These are phyloP conservation scores for Eucalyptus polyanthemos DNA, from an alignment of 345 rosid species.

Conservation along the genomic window DNA sequence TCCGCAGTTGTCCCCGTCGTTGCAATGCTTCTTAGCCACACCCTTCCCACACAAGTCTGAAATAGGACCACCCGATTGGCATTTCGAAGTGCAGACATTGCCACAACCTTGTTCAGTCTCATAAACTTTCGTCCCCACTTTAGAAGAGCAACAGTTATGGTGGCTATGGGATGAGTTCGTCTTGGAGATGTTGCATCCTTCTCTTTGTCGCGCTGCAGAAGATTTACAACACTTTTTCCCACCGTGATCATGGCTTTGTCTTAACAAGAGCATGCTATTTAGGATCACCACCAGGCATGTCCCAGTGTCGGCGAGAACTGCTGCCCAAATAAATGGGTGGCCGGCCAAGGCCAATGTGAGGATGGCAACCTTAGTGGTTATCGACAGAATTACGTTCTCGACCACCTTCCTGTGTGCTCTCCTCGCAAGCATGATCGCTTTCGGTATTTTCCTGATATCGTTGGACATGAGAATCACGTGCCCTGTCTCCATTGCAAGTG, in stretches of 20 bases:
- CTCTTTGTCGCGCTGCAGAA: neutral
- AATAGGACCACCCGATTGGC: neutral
- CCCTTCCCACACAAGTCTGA: neutral
- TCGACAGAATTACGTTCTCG: slow-evolving; percentile 52
- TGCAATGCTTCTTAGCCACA: neutral
- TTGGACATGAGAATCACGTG: slow-evolving; percentile 76
- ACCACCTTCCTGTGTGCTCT: slow-evolving; percentile 56
- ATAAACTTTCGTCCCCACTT: neutral
- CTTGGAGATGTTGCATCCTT: neutral
- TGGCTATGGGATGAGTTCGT: neutral
- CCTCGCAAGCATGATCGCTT: slow-evolving; percentile 45
- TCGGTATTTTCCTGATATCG: slow-evolving; percentile 62
- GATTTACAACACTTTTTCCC: slow-evolving; percentile 8
- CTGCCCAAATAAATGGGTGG: slow-evolving; percentile 83
- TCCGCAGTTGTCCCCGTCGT: neutral
- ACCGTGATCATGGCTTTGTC: neutral
- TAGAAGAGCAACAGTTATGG: neutral
- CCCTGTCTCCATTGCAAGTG: slow-evolving; percentile 82
- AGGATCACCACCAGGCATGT: slow-evolving; percentile 75
- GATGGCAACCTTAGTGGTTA: slow-evolving; percentile 50
- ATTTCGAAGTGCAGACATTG: neutral
- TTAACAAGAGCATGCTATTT: slow-evolving; percentile 70
- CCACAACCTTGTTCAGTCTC: neutral
- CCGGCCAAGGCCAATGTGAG: slow-evolving; percentile 70
- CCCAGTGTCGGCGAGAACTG: slow-evolving; percentile 84